Evolutionary conservation across 2,329 filamentous ascomycete genomes (phyloP).

Genomic region (Didymella exigua): DNA sequence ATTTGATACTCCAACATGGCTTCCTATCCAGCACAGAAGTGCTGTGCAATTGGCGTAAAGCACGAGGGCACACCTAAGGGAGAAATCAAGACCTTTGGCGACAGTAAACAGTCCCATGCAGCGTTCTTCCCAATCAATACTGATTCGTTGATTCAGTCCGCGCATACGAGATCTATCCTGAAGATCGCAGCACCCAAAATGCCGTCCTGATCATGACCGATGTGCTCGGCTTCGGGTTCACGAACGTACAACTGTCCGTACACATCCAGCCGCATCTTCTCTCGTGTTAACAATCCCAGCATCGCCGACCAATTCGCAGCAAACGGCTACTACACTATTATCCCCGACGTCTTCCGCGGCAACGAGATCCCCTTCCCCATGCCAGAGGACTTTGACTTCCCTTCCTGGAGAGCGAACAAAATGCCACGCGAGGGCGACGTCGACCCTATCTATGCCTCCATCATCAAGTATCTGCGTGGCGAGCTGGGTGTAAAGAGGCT

Average conservation of each 20-base stretch:
- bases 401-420: conserved; percentile 54
- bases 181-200: conserved; percentile 58
- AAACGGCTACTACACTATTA: conserved; percentile 71
- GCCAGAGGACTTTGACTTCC: conserved; percentile 56
- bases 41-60: conserved; percentile 57
- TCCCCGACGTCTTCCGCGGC: conserved; percentile 74
- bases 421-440: conserved; percentile 52
- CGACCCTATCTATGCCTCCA: conserved; percentile 60
- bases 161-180: conserved; percentile 62
- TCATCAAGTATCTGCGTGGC: conserved; percentile 64
- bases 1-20: conserved; percentile 50
- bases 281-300: conserved; percentile 24
- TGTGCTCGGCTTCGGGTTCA: conserved; percentile 62
- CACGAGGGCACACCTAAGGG: conserved; percentile 58
- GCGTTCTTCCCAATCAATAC: neutral
- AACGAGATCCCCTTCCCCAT: conserved; percentile 64
- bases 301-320: conserved; percentile 77
- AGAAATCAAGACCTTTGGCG: conserved; percentile 54
- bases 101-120: conserved; percentile 45
- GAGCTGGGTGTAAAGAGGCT: conserved; percentile 61
- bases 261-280: neutral
- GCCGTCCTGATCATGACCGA: conserved; percentile 62
- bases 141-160: conserved; percentile 49
- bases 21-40: conserved; percentile 56
- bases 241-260: conserved; percentile 53